Percentiles rank a stretch among this genome's conserved stretches.
These are phyloP conservation scores for Imleria badia DNA, from an alignment of 768 basidiomycete species.

Conservation along the genomic window DNA sequence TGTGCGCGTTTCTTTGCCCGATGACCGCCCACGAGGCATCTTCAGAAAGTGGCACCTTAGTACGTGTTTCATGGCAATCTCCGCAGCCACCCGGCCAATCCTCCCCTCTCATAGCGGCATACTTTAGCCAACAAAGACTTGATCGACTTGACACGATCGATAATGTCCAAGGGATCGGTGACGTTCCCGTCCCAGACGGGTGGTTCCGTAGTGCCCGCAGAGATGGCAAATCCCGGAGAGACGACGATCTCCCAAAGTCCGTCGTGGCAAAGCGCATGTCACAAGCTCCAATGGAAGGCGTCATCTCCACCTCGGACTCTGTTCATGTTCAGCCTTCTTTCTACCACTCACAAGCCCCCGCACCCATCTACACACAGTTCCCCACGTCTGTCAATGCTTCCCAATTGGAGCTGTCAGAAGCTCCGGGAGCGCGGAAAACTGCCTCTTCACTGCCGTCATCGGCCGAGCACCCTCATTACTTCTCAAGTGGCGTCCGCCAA, in stretches of 20 bases:
- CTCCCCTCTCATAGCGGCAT: conserved; percentile 56
- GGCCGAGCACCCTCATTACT: conserved; percentile 23
- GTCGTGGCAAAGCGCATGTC: conserved; percentile 41
- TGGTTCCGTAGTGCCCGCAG: conserved; percentile 79
- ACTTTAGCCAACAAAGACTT: conserved; percentile 77
- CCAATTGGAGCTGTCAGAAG: conserved; percentile 27
- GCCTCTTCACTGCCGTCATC: conserved; percentile 34
- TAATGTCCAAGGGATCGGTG: conserved; percentile 62
- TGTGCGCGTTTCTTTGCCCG: conserved; percentile 47
- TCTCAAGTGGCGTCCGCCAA: conserved; percentile 23
- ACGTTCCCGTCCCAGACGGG: conserved; percentile 68
- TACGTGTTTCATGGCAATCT: conserved; percentile 38
- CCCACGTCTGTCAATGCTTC: conserved; percentile 31
- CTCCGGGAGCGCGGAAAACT: conserved; percentile 21
- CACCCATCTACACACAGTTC: conserved; percentile 31
- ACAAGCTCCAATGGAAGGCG: conserved; percentile 33
- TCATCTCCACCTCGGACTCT: conserved; percentile 21
- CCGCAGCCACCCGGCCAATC: conserved; percentile 20
- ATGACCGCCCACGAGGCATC: conserved; percentile 41
- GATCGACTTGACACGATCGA: conserved; percentile 73
- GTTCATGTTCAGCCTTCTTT: conserved; percentile 21
- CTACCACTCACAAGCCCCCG: conserved; percentile 21
- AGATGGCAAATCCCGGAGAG: conserved; percentile 49
- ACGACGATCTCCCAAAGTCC: conserved; percentile 46
- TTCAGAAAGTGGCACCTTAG: conserved; percentile 55